Percentiles rank a stretch among this genome's conserved stretches.
phyloP scores from a whole-genome alignment of 176 grass and related monocot genomes.

The Musa troglodytarum region DNA sequence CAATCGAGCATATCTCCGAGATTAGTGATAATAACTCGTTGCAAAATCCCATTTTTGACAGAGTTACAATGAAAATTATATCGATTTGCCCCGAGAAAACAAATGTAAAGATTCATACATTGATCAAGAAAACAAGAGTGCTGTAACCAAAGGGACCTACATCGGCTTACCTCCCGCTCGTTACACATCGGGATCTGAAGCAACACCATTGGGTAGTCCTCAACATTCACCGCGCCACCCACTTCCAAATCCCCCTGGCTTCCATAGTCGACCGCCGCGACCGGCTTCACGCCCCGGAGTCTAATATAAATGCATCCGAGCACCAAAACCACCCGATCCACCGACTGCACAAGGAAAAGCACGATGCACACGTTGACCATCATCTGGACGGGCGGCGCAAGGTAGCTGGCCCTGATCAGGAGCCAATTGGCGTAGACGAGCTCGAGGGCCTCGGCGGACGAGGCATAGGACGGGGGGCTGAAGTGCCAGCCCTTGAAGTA shows the following conservation, averaged over 20 bases:
- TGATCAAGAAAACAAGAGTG: not conserved
- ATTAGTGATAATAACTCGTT: too few relatives aligned
- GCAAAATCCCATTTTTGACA: too few relatives aligned
- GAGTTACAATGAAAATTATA: not conserved
- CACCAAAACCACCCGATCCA: slow-evolving; percentile 15
- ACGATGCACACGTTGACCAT: slow-evolving; percentile 19
- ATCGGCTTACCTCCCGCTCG: slow-evolving; percentile 27
- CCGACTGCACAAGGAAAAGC: slow-evolving; percentile 18
- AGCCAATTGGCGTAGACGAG: slow-evolving; percentile 21
- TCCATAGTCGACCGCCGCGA: not conserved
- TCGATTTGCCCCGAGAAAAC: not conserved
- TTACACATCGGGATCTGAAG: slow-evolving; percentile 36
- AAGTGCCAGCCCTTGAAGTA: slow-evolving; percentile 29
- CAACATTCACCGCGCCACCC: not conserved
- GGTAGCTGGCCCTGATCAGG: slow-evolving; percentile 2
- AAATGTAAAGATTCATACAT: not conserved
- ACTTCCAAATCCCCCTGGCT: slow-evolving; percentile 6
- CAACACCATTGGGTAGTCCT: slow-evolving; percentile 24
- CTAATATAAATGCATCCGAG: slow-evolving; percentile 15
- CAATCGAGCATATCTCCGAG: not conserved
- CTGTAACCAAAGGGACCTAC: slow-evolving; percentile 6
- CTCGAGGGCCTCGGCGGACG: slow-evolving; percentile 21
- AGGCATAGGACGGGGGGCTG: slow-evolving; percentile 21
- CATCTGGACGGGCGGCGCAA: slow-evolving; percentile 9
- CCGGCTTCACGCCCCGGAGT: not conserved